A percentile compares a stretch with the other conserved stretches of the same genome.
These are phyloP conservation scores for Trichothecium roseum DNA, from an alignment of 2,329 filamentous ascomycete species.

Conservation along the genomic window DNA sequence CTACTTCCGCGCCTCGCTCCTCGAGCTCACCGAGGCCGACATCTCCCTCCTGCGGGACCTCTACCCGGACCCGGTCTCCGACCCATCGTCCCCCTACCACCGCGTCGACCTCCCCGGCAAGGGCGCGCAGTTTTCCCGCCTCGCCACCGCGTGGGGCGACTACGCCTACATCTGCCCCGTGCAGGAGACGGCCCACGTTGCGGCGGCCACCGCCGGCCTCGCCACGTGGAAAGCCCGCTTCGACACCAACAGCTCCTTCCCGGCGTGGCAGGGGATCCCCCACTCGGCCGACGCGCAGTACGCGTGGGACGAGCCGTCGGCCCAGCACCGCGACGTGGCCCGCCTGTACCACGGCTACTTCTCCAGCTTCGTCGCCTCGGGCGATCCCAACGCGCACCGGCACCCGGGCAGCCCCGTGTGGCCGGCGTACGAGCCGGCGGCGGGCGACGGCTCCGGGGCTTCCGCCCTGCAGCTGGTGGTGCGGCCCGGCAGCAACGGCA, in stretches of 20 bases:
- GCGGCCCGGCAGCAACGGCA: conserved; percentile 16
- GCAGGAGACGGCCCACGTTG: conserved; percentile 29
- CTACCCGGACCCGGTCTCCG: conserved; percentile 23
- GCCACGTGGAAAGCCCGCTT: conserved; percentile 27
- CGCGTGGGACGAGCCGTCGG: conserved; percentile 23
- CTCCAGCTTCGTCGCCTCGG: conserved; percentile 23
- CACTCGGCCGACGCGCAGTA: conserved; percentile 24
- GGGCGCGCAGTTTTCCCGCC: conserved; percentile 31
- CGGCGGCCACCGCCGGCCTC: conserved; percentile 18
- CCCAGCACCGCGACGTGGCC: conserved; percentile 24
- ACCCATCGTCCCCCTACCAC: conserved; percentile 23
- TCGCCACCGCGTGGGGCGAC: conserved; percentile 32
- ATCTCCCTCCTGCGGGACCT: conserved; percentile 15
- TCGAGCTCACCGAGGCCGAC: conserved; percentile 17
- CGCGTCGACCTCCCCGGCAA: conserved; percentile 25
- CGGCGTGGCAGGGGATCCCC: conserved; percentile 24
- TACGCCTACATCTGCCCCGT: conserved; percentile 32
- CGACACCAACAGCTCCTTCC: conserved; percentile 22
- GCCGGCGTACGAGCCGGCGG: conserved; percentile 13
- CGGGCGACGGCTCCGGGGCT: background rate
- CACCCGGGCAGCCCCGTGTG: conserved; percentile 9
- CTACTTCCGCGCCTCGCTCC: conserved; percentile 23
- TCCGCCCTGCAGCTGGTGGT: conserved; percentile 18
- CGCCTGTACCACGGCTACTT: conserved; percentile 24
- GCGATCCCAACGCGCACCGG: conserved; percentile 20